Base-by-base conservation (phyloP, 2,329 filamentous ascomycete species). In the Chaetomiaceae sp. region DNA sequence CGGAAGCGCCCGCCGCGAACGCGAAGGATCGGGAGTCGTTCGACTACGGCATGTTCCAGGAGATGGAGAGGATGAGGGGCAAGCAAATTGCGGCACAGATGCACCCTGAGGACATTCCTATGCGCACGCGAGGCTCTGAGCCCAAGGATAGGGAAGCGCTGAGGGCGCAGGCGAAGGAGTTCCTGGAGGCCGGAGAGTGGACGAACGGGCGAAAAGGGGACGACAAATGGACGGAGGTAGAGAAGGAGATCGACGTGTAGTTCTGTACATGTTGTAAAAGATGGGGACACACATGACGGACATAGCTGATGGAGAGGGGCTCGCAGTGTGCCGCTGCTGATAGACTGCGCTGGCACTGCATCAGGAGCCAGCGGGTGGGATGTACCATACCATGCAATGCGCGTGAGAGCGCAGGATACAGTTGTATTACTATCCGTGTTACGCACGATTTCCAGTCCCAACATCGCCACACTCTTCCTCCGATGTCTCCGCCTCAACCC, bases 11-110 rank as follows among this genome's bases (percentile, higher is more conserved):
- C 4, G 67, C 72, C 54, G 75, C 84, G 63, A 66, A 73, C 54
- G 75, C 84, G n/a, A n/a, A n/a, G n/a, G n/a, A n/a, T 62, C 71
- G 78, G 51, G 64, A 73, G 47, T 67, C 72, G 63, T 89, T 84
- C 83, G 82, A 82, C 64, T 72, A 81, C 55, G 66, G 74, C n/a
- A 67, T 79, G 45, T 79, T 71, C 64, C 70, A 74, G 60, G 70
- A 72, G 57, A 69, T 76, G 22, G 66, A 75, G 48, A 65, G 77
- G 49, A 66, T 70, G 45, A 65, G 70, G 56, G 57, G 71, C 30
- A 62, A 73, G 52, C 61, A 67, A 42, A 62, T 68, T 43, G 51
- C 65, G 37, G 57, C 60, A 54, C 56, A 65, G 48, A 52, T 67
- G 50, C 58, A 46, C 49, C 61, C 48, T 60, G 65, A 38, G 58